Conservation (phyloP, 345 rosid genomes). For the Triadica sebifera region DNA sequence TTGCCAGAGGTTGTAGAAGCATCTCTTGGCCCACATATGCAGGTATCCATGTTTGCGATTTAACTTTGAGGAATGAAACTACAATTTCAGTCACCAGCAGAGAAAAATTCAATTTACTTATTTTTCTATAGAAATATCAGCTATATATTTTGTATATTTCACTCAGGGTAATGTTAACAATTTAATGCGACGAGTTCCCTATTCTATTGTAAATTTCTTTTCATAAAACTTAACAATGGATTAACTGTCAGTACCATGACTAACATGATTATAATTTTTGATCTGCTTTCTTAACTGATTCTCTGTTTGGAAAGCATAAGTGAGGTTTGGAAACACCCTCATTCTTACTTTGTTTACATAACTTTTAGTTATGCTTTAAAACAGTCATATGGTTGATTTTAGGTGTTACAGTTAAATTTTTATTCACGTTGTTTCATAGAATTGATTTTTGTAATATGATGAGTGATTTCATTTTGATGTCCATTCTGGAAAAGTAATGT, state of each 20-base stretch:
- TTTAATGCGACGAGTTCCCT: not conserved
- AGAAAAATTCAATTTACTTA: too few relatives aligned
- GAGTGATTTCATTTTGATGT: not conserved
- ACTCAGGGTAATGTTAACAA: not conserved
- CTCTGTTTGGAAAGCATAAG: not conserved
- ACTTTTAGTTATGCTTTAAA: not conserved
- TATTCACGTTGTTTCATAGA: not conserved
- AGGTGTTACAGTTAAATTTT: not conserved
- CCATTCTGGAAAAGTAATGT: not conserved
- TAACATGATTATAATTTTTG: not conserved
- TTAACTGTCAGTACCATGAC: not conserved
- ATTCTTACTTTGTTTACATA: not conserved
- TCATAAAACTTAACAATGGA: not conserved
- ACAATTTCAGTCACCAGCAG: not conserved
- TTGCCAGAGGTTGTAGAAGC: constrained; percentile 99
- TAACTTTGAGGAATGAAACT: not conserved
- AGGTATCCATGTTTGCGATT: constrained; percentile 44
- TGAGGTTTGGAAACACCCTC: not conserved
- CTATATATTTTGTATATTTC: not conserved
- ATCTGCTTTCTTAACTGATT: not conserved
- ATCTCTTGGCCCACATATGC: constrained; percentile 99
- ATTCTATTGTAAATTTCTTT: not conserved
- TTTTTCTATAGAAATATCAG: too few relatives aligned
- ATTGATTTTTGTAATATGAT: not conserved
- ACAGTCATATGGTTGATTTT: not conserved